Evolutionary conservation across 2,329 filamentous ascomycete species (phyloP).

Genomic region (Fusarium chaquense): DNA sequence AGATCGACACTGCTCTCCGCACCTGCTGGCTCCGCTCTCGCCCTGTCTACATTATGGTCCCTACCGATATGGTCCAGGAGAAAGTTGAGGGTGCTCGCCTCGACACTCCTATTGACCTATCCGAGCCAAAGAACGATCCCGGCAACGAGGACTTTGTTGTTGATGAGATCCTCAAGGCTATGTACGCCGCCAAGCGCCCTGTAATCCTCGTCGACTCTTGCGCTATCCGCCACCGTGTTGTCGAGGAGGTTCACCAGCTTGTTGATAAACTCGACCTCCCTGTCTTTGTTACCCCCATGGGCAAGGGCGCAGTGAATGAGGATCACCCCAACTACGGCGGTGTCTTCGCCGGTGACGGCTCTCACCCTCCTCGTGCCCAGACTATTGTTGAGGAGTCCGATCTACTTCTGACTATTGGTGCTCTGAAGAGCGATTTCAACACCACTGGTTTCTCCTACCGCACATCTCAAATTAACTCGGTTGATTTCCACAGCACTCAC

Average conservation of each 20-base stretch:
- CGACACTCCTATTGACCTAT: conserved; percentile 76
- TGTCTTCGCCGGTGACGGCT: conserved; percentile 85
- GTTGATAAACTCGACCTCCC: conserved; percentile 80
- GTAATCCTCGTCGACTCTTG: conserved; percentile 87
- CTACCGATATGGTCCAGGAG: conserved; percentile 81
- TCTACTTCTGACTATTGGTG: conserved; percentile 76
- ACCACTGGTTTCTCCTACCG: conserved; percentile 85
- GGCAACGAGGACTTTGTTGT: conserved; percentile 87
- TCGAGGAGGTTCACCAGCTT: conserved; percentile 78
- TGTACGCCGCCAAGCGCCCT: conserved; percentile 79
- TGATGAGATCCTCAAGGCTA: conserved; percentile 78
- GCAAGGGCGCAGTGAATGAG: conserved; percentile 86
- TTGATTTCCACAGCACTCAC: conserved; percentile 82
- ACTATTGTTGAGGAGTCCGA: conserved; percentile 76
- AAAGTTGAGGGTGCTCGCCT: conserved; percentile 81
- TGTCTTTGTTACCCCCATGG: conserved; percentile 91
- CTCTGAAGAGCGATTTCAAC: conserved; percentile 81
- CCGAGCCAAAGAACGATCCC: conserved; percentile 72
- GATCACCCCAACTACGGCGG: conserved; percentile 80
- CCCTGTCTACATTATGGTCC: conserved; percentile 86
- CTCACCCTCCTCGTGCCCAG: conserved; percentile 71
- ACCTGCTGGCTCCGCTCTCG: conserved; percentile 80
- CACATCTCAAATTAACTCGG: conserved; percentile 79
- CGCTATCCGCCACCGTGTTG: conserved; percentile 79
- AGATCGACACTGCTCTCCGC: conserved; percentile 82